Evolutionary conservation across 495 filamentous ascomycete genomes (phyloP).

Genomic region (Trichocladium uniseriatum): DNA sequence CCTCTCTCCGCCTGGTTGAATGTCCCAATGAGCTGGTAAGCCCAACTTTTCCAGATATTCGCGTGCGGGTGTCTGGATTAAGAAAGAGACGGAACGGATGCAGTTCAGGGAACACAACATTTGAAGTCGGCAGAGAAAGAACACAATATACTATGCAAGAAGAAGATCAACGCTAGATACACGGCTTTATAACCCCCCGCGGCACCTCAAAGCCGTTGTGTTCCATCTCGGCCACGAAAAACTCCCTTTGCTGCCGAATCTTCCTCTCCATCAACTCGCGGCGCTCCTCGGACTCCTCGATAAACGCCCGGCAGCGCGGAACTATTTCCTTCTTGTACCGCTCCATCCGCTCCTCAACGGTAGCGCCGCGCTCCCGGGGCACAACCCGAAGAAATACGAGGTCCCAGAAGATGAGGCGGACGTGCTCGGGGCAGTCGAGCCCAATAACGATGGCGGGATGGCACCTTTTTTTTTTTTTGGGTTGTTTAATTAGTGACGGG

Average conservation of each 20-base stretch:
- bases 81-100: too few relatives aligned
- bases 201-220: constrained; percentile 2
- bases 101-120: too few relatives aligned
- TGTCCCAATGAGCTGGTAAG: too few relatives aligned
- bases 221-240: neutral
- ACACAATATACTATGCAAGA: too few relatives aligned
- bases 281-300: constrained; percentile 1
- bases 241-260: neutral
- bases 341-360: neutral
- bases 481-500: too few relatives aligned
- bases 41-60: too few relatives aligned
- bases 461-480: neutral
- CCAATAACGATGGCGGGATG: neutral
- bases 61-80: too few relatives aligned
- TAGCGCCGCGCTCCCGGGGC: neutral
- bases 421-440: neutral
- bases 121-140: too few relatives aligned
- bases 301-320: neutral
- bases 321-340: neutral
- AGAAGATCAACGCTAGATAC: too few relatives aligned
- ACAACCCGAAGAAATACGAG: neutral
- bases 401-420: neutral
- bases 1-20: too few relatives aligned
- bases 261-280: neutral
- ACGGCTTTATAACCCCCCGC: too few relatives aligned